Evolutionary conservation across 2,329 filamentous ascomycete species (phyloP).

Genomic region (Penicillium sp.): DNA sequence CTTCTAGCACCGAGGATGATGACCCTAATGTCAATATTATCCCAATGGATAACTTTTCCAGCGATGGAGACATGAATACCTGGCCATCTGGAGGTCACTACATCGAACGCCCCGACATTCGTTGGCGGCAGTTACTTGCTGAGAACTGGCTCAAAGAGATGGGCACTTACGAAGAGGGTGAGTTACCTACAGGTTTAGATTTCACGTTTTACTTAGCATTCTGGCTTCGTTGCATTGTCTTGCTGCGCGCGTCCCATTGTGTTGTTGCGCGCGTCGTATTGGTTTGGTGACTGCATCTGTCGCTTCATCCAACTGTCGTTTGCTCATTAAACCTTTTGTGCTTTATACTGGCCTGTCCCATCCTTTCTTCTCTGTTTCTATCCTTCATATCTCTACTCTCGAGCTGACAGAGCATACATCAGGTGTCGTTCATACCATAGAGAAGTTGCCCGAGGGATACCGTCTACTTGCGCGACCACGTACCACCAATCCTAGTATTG

Average conservation of each 20-base stretch:
- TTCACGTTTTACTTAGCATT: background rate
- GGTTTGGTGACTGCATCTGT: background rate
- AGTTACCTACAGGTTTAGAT: constrained; percentile 11
- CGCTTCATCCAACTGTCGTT: background rate
- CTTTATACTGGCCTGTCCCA: background rate
- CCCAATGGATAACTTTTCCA: constrained; percentile 35
- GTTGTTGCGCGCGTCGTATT: background rate
- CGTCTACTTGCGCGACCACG: constrained; percentile 51
- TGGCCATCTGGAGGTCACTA: constrained; percentile 36
- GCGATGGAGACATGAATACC: constrained; percentile 37
- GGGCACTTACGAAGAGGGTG: constrained; percentile 39
- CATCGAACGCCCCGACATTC: constrained; percentile 33
- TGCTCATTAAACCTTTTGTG: background rate
- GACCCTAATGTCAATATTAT: constrained; percentile 27
- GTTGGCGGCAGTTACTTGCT: constrained; percentile 50
- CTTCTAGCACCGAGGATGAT: constrained; percentile 15
- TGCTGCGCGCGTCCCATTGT: background rate
- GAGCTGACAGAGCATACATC: background rate
- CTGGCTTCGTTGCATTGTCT: too few species aligned
- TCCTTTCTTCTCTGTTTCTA: background rate
- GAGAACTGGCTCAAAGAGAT: constrained; percentile 48
- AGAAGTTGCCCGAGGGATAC: constrained; percentile 56
- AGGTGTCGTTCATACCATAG: constrained; percentile 51
- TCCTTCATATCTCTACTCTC: background rate
- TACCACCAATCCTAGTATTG: constrained; percentile 33